Base-by-base conservation (phyloP, 768 basidiomycete species). In the Mycena sanguinolenta region DNA sequence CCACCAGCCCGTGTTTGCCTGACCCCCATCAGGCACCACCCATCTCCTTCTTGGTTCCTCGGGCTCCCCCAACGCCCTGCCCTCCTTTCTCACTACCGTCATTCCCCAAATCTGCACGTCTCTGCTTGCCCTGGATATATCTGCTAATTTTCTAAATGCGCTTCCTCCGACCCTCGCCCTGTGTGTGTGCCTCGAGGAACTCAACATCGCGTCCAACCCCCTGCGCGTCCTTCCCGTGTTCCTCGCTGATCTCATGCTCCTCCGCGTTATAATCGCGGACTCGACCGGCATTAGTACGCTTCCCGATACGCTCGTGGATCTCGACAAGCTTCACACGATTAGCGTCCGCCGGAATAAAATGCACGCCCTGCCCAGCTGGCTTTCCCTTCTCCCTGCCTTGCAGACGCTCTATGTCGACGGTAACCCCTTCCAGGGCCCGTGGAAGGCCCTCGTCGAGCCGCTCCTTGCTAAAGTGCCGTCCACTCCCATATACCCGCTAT, bases 341-440 rank as follows among this genome's bases (percentile, higher is more conserved):
- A 96, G 96, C 77, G 81, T 97, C 63, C 91, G 97, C 54, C 84
- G 93, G 76, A 99, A 99, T 82, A 92, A 92, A 78, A 85, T 99
- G 76, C 87, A 93, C 73, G 88, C 92, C 9, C 87, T 99, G 21
- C 97, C 98, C n/a, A 90, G 93, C 71, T 99, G 98, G 97, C 86
- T 99, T 54, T 95, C 95, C 79, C 88, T 95, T 32, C 86, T 99
- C n/a, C 88, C 91, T 23, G 86, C 87, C 34, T 84, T 99, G 55
- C 95, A 97, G 79, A 93, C 91, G 2, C 83, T 99, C 4, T 92
- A 92, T 73, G 90, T 99, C n/a, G 97, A 99, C 72, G 93, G 91
- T 21, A 99, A 99, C 79, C 96, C 97, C 10, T 98, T 99, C 81
- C 94, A 95, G 75, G 94, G 94, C 10, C 94, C 95, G 1, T 98